Evolutionary conservation across 108 stramenopile genomes (phyloP).

Genomic region (Nitzschia sp.): DNA sequence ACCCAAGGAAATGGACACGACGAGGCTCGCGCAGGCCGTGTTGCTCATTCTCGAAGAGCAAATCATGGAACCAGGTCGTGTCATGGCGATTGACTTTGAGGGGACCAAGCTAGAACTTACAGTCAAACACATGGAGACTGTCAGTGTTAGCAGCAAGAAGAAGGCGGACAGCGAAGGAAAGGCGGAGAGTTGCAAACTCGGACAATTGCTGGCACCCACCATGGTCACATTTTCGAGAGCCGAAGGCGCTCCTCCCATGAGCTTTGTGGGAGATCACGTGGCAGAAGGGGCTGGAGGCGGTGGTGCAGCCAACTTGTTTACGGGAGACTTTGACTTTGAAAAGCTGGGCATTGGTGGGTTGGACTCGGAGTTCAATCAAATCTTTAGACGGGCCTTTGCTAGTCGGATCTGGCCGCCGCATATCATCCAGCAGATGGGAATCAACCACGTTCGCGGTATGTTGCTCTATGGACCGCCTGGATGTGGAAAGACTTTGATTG

Average conservation of each 20-base stretch:
- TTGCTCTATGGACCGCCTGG: conserved; percentile 96
- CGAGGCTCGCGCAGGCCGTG: conserved; percentile 72
- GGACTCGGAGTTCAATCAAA: conserved; percentile 95
- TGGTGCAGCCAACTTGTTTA: conserved; percentile 77
- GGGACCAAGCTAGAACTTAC: conserved; percentile 82
- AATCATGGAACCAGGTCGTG: conserved; percentile 75
- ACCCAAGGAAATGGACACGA: conserved; percentile 77
- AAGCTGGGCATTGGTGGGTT: conserved; percentile 98
- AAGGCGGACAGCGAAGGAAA: conserved; percentile 22
- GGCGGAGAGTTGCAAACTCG: conserved; percentile 32
- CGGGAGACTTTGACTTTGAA: conserved; percentile 95
- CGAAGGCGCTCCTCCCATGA: conserved; percentile 46
- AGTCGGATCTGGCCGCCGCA: conserved; percentile 94
- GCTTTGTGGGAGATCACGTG: conserved; percentile 60
- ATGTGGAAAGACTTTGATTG: conserved; percentile 98
- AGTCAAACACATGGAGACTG: conserved; percentile 45
- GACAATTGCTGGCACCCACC: conserved; percentile 72
- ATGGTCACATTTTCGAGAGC: conserved; percentile 60
- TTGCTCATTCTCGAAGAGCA: conserved; percentile 72
- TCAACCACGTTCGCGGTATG: conserved; percentile 98
- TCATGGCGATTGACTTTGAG: conserved; percentile 88
- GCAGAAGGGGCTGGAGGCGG: conserved; percentile 69
- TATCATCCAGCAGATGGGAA: conserved; percentile 96
- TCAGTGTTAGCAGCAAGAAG: conserved; percentile 35
- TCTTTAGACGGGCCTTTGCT: conserved; percentile 98